Conservation (phyloP, 495 filamentous ascomycete species). For the Letharia lupina region DNA sequence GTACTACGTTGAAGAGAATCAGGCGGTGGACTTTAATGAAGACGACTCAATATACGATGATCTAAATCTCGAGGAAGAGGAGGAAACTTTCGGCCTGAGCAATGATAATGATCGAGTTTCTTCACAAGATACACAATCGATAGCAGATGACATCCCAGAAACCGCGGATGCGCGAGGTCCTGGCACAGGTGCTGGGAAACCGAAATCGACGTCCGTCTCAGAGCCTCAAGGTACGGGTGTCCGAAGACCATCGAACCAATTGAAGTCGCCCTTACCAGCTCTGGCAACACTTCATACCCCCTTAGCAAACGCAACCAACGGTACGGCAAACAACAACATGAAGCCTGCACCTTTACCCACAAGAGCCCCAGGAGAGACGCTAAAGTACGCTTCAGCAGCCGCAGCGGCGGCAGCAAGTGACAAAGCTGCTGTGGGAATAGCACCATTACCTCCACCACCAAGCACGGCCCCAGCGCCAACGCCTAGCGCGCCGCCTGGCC, state of each 20-base stretch:
- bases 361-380: conserved; percentile 73
- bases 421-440: conserved; percentile 79
- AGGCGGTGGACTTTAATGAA: conserved; percentile 79
- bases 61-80: conserved; percentile 79
- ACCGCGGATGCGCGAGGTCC: conserved; percentile 36
- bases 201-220: conserved; percentile 38
- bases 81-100: conserved; percentile 75
- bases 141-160: conserved; percentile 75
- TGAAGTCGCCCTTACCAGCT: conserved; percentile 88
- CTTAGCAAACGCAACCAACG: conserved; percentile 29
- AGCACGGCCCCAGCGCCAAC: conserved; percentile 13
- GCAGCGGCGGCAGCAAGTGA: conserved; percentile 91
- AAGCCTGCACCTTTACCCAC: conserved; percentile 86
- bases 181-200: conserved; percentile 41
- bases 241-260: conserved; percentile 77
- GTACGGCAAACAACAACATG: conserved; percentile 62
- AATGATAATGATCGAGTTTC: conserved; percentile 79
- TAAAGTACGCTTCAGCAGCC: conserved; percentile 95
- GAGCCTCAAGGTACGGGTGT: conserved; percentile 45
- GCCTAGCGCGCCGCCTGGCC: conserved; percentile 35
- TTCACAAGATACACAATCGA: conserved; percentile 89
- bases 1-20: conserved; percentile 89
- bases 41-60: conserved; percentile 96
- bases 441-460: conserved; percentile 81
- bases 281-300: conserved; percentile 75